Percentiles rank a stretch among this genome's conserved stretches.
These are phyloP conservation scores for Neurospora sp. DNA, from an alignment of 495 filamentous ascomycete genomes.

Conservation along the genomic window DNA sequence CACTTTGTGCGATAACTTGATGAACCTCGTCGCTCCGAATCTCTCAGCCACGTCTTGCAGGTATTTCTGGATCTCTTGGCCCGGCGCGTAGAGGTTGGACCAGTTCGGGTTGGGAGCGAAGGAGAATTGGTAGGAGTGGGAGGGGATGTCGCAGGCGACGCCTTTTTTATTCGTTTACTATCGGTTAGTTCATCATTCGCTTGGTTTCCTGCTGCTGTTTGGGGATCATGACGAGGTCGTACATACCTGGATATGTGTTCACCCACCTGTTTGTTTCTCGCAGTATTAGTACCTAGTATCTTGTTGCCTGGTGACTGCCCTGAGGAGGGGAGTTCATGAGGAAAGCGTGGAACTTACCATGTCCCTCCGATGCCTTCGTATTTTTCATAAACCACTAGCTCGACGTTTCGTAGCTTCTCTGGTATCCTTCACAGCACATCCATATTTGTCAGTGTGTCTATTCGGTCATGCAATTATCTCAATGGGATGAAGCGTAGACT, in stretches of 20 bases:
- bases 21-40: constrained; percentile 42
- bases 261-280: constrained; percentile 18
- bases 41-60: constrained; percentile 48
- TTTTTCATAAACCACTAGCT: constrained; percentile 35
- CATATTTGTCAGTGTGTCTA: constrained; percentile 7
- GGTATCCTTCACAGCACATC: constrained; percentile 22
- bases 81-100: constrained; percentile 54
- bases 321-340: not conserved
- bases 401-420: constrained; percentile 31
- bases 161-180: constrained; percentile 11
- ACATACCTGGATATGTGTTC: constrained; percentile 34
- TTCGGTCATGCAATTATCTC: not conserved
- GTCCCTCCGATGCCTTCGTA: constrained; percentile 32
- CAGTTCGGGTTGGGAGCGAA: constrained; percentile 58
- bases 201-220: not conserved
- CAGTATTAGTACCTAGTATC: not conserved
- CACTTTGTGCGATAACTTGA: constrained; percentile 32
- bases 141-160: constrained; percentile 35
- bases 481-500: not conserved
- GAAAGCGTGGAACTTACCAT: constrained; percentile 18
- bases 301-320: not conserved
- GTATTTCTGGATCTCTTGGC: constrained; percentile 53
- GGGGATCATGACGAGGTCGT: not conserved
- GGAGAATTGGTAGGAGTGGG: constrained; percentile 53
- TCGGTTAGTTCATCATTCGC: not conserved